Evolutionary conservation across 208 protist species (phyloP).

Genomic region (Trypanosoma caninum): DNA sequence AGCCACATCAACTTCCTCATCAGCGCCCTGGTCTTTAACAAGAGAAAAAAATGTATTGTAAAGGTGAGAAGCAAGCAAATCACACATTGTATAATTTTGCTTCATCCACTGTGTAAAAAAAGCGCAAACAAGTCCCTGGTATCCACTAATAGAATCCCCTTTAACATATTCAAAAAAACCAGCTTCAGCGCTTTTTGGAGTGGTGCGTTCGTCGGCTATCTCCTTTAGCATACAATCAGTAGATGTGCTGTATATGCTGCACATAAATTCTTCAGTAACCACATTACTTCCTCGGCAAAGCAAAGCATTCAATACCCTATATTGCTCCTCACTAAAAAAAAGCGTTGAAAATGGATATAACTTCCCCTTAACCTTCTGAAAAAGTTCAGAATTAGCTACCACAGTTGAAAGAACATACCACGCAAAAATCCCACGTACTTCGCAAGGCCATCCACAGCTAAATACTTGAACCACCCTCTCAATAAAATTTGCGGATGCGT

Average conservation of each 20-base stretch:
- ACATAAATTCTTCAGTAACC: conserved; percentile 4
- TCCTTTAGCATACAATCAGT: conserved; percentile 23
- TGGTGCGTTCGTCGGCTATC: conserved; percentile 3
- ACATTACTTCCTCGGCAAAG: conserved; percentile 11
- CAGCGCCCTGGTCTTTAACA: conserved; percentile 19
- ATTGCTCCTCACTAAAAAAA: conserved; percentile 40
- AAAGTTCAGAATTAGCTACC: conserved; percentile 21
- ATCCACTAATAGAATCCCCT: background rate
- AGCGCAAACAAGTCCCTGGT: background rate
- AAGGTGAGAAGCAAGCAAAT: conserved; percentile 13
- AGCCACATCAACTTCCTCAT: conserved; percentile 3
- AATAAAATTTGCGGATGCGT: conserved; percentile 55
- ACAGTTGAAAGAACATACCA: conserved; percentile 45
- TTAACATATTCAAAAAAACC: background rate
- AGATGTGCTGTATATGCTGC: background rate
- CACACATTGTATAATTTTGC: conserved; percentile 14
- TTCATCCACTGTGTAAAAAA: conserved; percentile 18
- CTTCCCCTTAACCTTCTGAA: conserved; percentile 26
- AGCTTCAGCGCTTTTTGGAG: background rate
- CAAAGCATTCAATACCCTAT: conserved; percentile 27
- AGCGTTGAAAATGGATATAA: conserved; percentile 31
- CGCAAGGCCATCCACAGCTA: conserved; percentile 58
- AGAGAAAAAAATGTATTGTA: conserved; percentile 23
- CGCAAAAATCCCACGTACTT: conserved; percentile 57
- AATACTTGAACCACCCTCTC: conserved; percentile 55